Base-by-base conservation (phyloP, 768 basidiomycete species). In the Trametes punicea region DNA sequence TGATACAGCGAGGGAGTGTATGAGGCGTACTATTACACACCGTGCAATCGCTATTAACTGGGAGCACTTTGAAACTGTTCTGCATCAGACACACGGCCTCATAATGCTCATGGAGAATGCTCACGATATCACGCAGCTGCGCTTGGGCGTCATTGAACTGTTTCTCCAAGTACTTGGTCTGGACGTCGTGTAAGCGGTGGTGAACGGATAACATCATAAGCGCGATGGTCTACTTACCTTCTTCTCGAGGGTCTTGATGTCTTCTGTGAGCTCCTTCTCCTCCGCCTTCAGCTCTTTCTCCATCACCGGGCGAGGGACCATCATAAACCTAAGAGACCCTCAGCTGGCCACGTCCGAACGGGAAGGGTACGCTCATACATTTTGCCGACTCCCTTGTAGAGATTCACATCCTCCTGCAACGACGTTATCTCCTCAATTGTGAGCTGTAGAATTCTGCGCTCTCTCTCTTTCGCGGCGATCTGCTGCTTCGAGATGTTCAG, bases 381-480 rank as follows among this genome's bases (percentile, higher is more conserved):
- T 74, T 98, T 98, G 29, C 95, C 95, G 41, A 98, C 90, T 44
- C 95, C 95, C 66, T 89, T 93, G 74, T 95, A 98, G 64, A 97
- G 74, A 65, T 88, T 91, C 11, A 89, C 85, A 57, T 88, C 79
- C 25, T 81, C 82, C 61, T 83, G 77, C 46, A 94, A 81, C 31
- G 78, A 75, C 29, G 75, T 76, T 59, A 98, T 84, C 69, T 98
- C 93, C 61, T 87, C 81, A 51, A 88, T 87, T 0, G 95, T 97
- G 20, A 98, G 78, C 71, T 94, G 90, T 15, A 96, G 76, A 48
- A 96, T 93, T 58, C 89, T 84, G 26, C 89, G 82, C 70, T 98
- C 95, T 50, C 93, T 82, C 55, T 97, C 93, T 71, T 95, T 97
- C 27, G 81, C 75, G 11, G 82, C 67, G 39, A 81, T 80, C 73